Percentiles rank a stretch among this genome's conserved stretches.
phyloP scores from a whole-genome alignment of 1,139 yeast species.

The Blastobotrys capitulatus region DNA sequence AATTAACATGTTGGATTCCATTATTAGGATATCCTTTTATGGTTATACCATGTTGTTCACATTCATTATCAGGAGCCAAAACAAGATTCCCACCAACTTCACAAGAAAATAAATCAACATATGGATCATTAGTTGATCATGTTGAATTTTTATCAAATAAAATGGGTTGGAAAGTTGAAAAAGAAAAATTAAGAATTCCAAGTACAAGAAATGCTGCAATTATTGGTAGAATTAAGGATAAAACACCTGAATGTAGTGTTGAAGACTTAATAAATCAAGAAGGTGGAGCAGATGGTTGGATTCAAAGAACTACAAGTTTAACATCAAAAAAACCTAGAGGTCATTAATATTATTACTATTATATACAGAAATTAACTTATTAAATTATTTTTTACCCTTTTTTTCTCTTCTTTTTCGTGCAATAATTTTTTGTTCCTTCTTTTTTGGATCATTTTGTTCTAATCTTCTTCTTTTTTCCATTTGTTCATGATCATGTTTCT shows the following conservation, averaged over 20 bases:
- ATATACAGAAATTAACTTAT: background rate
- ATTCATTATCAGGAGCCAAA: slow-evolving; percentile 71
- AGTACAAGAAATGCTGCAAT: slow-evolving; percentile 92
- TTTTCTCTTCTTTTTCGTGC: slow-evolving; percentile 29
- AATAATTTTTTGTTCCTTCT: slow-evolving; percentile 19
- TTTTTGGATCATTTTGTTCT: slow-evolving; percentile 36
- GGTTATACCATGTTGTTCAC: slow-evolving; percentile 95
- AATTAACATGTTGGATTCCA: slow-evolving; percentile 94
- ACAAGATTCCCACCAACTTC: slow-evolving; percentile 50
- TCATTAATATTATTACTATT: slow-evolving; percentile 29
- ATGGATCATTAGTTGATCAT: slow-evolving; percentile 81
- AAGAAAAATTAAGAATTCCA: slow-evolving; percentile 88
- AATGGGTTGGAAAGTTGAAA: slow-evolving; percentile 80
- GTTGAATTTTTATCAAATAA: slow-evolving; percentile 60
- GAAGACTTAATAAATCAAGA: no score
- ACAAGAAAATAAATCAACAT: slow-evolving; percentile 51
- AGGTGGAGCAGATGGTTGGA: slow-evolving; percentile 93
- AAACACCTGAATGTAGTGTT: no score
- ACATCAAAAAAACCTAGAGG: slow-evolving; percentile 33
- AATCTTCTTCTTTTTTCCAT: slow-evolving; percentile 24
- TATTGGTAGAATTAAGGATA: slow-evolving; percentile 47
- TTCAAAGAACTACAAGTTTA: slow-evolving; percentile 42
- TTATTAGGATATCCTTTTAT: slow-evolving; percentile 77
- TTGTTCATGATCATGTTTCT: slow-evolving; percentile 28
- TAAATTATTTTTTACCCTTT: slow-evolving; percentile 14